phyloP scores from a whole-genome alignment of 192 early-diverging fungal species.

The Kickxella alabastrina region DNA sequence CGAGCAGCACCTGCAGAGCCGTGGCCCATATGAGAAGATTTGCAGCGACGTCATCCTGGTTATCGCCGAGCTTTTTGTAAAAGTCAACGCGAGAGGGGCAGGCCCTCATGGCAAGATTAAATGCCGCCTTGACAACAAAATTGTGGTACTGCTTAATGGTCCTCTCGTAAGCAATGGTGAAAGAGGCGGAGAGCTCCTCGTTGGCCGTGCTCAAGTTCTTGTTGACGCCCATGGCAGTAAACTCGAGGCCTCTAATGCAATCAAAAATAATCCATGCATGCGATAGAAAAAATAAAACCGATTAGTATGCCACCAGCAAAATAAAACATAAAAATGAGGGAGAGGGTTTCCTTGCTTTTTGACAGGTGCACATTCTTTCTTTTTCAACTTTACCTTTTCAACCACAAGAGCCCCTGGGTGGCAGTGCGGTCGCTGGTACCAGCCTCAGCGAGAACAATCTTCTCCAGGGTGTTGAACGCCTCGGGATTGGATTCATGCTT shows the following conservation, averaged over 20 bases:
- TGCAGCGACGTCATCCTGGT: conserved; percentile 54
- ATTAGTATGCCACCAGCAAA: too few species aligned
- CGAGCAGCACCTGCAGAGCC: conserved; percentile 71
- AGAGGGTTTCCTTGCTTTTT: background rate
- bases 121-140: conserved; percentile 64
- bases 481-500: conserved; percentile 65
- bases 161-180: conserved; percentile 65
- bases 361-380: too few species aligned
- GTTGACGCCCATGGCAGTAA: conserved; percentile 67
- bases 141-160: conserved; percentile 71
- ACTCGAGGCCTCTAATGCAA: conserved; percentile 75
- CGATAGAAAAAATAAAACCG: too few species aligned
- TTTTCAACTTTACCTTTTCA: conserved; percentile 70
- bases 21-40: conserved; percentile 67
- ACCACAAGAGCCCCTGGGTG: conserved; percentile 90
- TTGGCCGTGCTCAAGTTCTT: conserved; percentile 52
- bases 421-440: conserved; percentile 80
- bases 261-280: too few species aligned
- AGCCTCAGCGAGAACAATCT: conserved; percentile 69
- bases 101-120: conserved; percentile 77
- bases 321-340: background rate
- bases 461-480: conserved; percentile 74
- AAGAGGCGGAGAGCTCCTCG: conserved; percentile 68
- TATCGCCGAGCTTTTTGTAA: conserved; percentile 75
- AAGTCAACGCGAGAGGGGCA: conserved; percentile 88